A percentile compares a stretch with the other conserved stretches of the same genome.
Evolutionary conservation across 1,284 basidiomycete species (phyloP).

Genomic region (Agaricales sp.): DNA sequence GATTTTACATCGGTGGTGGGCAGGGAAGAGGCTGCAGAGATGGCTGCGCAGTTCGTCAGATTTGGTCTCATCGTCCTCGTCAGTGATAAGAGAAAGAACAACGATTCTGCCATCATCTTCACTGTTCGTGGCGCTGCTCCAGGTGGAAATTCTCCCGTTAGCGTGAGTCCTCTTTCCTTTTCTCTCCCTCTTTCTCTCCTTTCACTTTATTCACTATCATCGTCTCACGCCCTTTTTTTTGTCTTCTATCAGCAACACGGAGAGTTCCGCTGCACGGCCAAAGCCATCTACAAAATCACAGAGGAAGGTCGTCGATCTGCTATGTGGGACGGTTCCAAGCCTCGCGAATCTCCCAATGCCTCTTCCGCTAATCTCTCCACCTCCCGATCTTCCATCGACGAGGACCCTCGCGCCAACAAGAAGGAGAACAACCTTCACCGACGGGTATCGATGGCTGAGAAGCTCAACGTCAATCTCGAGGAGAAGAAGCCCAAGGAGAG

Average conservation of each 20-base stretch:
- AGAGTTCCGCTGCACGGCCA: constrained; percentile 92
- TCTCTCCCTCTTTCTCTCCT: constrained; percentile 7
- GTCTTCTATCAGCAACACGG: constrained; percentile 81
- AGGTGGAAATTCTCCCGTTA: constrained; percentile 61
- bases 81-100: constrained; percentile 80
- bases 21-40: constrained; percentile 93
- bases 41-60: constrained; percentile 95
- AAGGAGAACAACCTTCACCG: constrained; percentile 46
- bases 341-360: constrained; percentile 48
- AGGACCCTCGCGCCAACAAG: constrained; percentile 18
- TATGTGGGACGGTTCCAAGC: constrained; percentile 58
- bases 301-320: constrained; percentile 82
- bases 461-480: constrained; percentile 50
- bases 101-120: constrained; percentile 83
- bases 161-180: constrained; percentile 34
- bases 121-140: constrained; percentile 77
- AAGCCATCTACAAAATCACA: constrained; percentile 90
- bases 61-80: constrained; percentile 87
- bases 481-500: constrained; percentile 67
- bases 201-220: constrained; percentile 3
- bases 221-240: constrained; percentile 12
- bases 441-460: constrained; percentile 71
- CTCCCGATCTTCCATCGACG: constrained; percentile 36
- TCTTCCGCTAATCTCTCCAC: constrained; percentile 51
- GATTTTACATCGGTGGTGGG: constrained; percentile 97